These are phyloP conservation scores for Trichoderma polysporum DNA, from an alignment of 2,329 filamentous ascomycete species.

Conservation along the genomic window DNA sequence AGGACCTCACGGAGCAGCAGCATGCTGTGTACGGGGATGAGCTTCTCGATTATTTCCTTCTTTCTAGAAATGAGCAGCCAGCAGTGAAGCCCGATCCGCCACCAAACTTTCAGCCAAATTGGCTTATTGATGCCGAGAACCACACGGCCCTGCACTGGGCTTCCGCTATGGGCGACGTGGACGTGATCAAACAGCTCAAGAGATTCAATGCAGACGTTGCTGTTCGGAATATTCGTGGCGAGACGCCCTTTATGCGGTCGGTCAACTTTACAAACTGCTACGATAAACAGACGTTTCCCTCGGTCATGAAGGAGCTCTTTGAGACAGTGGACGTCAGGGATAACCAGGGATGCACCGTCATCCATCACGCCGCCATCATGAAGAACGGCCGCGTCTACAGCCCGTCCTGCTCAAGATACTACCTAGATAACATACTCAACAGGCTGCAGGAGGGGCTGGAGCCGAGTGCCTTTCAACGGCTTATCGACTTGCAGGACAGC, in stretches of 20 bases:
- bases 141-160: constrained; percentile 97
- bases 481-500: constrained; percentile 80
- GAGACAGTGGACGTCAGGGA: constrained; percentile 79
- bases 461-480: constrained; percentile 70
- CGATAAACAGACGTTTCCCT: constrained; percentile 87
- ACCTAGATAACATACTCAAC: constrained; percentile 87
- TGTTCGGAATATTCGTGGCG: constrained; percentile 68
- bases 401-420: constrained; percentile 87
- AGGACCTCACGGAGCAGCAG: constrained; percentile 72
- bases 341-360: constrained; percentile 78
- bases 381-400: constrained; percentile 79
- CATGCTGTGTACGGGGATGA: constrained; percentile 91
- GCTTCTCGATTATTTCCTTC: constrained; percentile 92
- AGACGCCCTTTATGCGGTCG: constrained; percentile 91
- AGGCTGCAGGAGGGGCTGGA: constrained; percentile 77
- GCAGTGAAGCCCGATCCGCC: constrained; percentile 76
- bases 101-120: constrained; percentile 81
- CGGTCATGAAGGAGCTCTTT: constrained; percentile 78
- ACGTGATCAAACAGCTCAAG: constrained; percentile 85
- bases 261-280: constrained; percentile 97
- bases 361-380: constrained; percentile 90
- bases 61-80: constrained; percentile 74
- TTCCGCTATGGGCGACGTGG: constrained; percentile 92
- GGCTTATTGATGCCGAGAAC: constrained; percentile 87
- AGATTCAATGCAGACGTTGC: constrained; percentile 73